Conservation (phyloP, 305 asterid species). For the Ilex paraguariensis region DNA sequence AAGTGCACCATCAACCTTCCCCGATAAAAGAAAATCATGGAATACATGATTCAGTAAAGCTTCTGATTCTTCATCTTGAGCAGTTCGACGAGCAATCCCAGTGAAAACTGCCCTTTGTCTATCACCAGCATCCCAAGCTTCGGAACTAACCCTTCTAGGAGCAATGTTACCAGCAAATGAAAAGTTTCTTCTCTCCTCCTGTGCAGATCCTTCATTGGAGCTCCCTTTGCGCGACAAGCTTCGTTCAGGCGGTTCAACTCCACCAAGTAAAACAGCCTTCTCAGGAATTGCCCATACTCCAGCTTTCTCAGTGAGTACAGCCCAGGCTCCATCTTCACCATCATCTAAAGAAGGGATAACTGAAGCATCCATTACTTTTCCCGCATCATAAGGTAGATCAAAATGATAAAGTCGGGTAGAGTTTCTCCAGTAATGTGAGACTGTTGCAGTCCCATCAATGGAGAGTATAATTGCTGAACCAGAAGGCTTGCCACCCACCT, state of each 20-base stretch:
- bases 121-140: constrained; percentile 78
- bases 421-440: constrained; percentile 81
- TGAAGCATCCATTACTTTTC: constrained; percentile 89
- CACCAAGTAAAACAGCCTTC: constrained; percentile 85
- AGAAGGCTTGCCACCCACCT: constrained; percentile 85
- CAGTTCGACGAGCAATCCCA: constrained; percentile 62
- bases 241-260: constrained; percentile 94
- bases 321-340: constrained; percentile 85
- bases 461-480: constrained; percentile 87
- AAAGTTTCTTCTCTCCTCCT: constrained; percentile 55
- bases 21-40: constrained; percentile 76
- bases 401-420: constrained; percentile 86
- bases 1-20: constrained; percentile 67
- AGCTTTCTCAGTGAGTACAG: constrained; percentile 88
- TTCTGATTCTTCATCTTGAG: constrained; percentile 93
- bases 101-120: constrained; percentile 54
- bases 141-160: constrained; percentile 83
- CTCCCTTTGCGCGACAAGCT: constrained; percentile 93
- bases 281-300: constrained; percentile 98
- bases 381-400: constrained; percentile 94
- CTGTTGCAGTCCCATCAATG: constrained; percentile 97
- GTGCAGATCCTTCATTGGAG: constrained; percentile 66
- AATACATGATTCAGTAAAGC: constrained; percentile 77
- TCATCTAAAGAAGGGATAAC: constrained; percentile 70
- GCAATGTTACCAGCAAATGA: constrained; percentile 56